A percentile compares a stretch with the other conserved stretches of the same genome.
Conservation (phyloP, 257 asterid genomes). For the Avicennia marina region DNA sequence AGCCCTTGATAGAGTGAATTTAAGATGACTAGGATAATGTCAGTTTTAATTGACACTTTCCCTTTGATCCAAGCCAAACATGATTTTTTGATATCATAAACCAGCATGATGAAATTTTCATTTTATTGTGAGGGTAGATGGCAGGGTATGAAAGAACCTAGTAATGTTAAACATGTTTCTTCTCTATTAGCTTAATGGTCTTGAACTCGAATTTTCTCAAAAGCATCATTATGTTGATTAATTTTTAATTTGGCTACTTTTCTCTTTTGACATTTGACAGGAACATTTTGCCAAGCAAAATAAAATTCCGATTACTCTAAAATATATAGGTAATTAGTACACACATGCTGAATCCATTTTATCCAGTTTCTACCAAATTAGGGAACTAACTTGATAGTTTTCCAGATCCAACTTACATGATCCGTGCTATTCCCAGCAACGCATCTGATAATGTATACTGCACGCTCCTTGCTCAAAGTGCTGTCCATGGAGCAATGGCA, state of each 20-base stretch:
- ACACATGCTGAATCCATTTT: conserved; percentile 1
- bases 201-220: no score
- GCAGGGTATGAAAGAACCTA: not conserved
- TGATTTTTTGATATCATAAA: not conserved
- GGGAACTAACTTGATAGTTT: conserved; percentile 15
- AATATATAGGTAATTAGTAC: conserved; percentile 54
- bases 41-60: not conserved
- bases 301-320: conserved; percentile 46
- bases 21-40: not conserved
- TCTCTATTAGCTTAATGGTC: no score
- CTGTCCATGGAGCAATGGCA: conserved; percentile 81
- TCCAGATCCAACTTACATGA: conserved; percentile 77
- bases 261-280: conserved; percentile 44
- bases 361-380: conserved; percentile 6
- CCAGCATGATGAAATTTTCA: not conserved
- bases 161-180: no score
- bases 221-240: not conserved
- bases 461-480: conserved; percentile 75
- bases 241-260: conserved; percentile 20
- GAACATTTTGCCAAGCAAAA: conserved; percentile 41
- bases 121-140: not conserved
- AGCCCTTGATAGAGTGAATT: no score
- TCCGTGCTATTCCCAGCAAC: conserved; percentile 74
- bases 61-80: not conserved
- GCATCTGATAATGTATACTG: conserved; percentile 73